Percentiles rank a stretch among this genome's conserved stretches.
phyloP scores from a whole-genome alignment of 139 green algal species.

The Micractinium sp. region DNA sequence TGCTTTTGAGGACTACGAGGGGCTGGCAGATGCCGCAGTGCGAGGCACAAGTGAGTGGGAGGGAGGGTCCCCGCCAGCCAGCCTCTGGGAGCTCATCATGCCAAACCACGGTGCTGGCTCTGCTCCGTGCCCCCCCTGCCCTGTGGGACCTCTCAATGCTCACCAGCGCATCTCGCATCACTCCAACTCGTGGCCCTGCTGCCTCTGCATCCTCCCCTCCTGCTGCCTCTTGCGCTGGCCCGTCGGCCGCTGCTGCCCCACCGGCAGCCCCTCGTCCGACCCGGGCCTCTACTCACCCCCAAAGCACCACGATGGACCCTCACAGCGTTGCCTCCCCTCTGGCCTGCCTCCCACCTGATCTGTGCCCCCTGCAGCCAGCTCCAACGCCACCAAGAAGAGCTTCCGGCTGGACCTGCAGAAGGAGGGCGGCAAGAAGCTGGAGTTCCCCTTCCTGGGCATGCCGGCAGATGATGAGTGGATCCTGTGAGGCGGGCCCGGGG shows the following conservation, averaged over 20 bases:
- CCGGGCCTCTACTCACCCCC: too few species aligned
- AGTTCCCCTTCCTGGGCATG: constrained; percentile 53
- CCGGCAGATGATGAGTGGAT: constrained; percentile 60
- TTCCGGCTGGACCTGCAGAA: constrained; percentile 41
- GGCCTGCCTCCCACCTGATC: neutral
- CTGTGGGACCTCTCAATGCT: neutral
- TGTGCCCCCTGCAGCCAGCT: neutral
- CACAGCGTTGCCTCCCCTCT: neutral
- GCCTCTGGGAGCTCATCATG: neutral
- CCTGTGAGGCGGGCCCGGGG: constrained; percentile 38
- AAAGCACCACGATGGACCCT: too few species aligned
- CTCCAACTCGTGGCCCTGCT: neutral
- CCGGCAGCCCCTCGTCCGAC: neutral
- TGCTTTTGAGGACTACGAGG: constrained; percentile 39
- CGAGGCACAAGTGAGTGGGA: constrained; percentile 4
- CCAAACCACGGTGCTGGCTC: neutral
- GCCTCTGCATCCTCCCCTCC: too few species aligned
- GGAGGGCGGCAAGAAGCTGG: neutral
- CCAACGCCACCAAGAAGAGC: constrained; percentile 53
- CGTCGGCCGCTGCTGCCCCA: neutral
- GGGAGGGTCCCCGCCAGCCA: neutral
- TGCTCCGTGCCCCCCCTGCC: neutral
- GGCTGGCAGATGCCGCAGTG: constrained; percentile 9
- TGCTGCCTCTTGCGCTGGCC: neutral
- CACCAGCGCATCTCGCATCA: neutral